Evolutionary conservation across 1,139 yeast species (phyloP).

Genomic region (Komagataea norvegica): DNA sequence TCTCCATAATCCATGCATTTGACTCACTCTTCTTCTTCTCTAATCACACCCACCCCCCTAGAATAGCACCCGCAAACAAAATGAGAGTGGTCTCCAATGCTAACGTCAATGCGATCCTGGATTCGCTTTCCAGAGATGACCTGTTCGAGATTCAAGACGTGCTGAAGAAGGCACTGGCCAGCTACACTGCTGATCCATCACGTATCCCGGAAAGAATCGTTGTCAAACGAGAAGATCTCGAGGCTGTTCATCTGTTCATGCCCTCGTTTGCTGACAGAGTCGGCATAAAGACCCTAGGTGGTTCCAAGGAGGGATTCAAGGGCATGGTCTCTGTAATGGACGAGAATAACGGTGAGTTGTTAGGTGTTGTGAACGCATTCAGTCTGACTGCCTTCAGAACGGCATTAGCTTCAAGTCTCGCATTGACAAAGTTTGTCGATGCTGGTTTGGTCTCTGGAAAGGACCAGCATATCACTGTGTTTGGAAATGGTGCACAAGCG

Average conservation of each 20-base stretch:
- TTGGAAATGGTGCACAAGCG: slow-evolving; percentile 68
- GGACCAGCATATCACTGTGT: slow-evolving; percentile 31
- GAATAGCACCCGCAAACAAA: neutral
- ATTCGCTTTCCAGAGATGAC: slow-evolving; percentile 12
- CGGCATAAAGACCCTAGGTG: slow-evolving; percentile 44
- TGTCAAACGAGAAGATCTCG: slow-evolving; percentile 28
- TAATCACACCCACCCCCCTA: too few relatives aligned
- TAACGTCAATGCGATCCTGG: slow-evolving; percentile 21
- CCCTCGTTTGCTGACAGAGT: slow-evolving; percentile 45
- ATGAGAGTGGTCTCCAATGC: slow-evolving; percentile 30
- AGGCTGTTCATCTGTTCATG: slow-evolving; percentile 56
- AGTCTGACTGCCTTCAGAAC: slow-evolving; percentile 65
- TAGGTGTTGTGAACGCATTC: slow-evolving; percentile 54
- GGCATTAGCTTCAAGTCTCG: slow-evolving; percentile 53
- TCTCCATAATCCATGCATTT: too few relatives aligned
- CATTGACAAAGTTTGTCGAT: slow-evolving; percentile 38
- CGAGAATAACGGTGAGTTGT: slow-evolving; percentile 44
- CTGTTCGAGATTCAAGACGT: slow-evolving; percentile 25
- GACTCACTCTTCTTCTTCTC: too few relatives aligned
- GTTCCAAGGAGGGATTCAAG: slow-evolving; percentile 48
- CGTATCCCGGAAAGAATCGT: slow-evolving; percentile 38
- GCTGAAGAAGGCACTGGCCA: slow-evolving; percentile 25
- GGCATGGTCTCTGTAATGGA: slow-evolving; percentile 49
- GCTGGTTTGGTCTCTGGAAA: slow-evolving; percentile 11
- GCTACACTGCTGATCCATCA: slow-evolving; percentile 29